These are phyloP conservation scores for Acanthamoeba triangularis DNA, from an alignment of 208 protist genomes.

Conservation along the genomic window DNA sequence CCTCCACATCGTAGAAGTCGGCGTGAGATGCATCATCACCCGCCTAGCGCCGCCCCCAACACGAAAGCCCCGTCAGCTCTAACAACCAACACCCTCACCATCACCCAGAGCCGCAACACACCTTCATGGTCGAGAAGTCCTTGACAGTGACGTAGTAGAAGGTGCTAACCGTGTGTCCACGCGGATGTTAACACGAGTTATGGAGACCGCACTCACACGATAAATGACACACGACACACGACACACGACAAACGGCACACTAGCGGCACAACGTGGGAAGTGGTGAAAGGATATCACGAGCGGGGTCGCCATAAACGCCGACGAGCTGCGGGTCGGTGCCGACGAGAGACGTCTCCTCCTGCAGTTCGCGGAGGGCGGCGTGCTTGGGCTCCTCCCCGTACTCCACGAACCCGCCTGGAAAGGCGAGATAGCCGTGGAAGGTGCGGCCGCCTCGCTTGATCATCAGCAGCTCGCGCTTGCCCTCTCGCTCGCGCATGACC, in stretches of 20 bases:
- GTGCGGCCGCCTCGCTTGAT: constrained; percentile 27
- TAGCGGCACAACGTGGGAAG: neutral
- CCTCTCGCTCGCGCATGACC: constrained; percentile 9
- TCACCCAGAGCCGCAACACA: neutral
- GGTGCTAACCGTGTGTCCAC: constrained; percentile 11
- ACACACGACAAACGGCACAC: neutral
- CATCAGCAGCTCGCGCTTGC: constrained; percentile 27
- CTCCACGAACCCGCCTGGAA: constrained; percentile 42
- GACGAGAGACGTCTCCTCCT: constrained; percentile 56
- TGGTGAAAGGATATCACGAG: constrained; percentile 20
- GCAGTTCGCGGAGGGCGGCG: constrained; percentile 15
- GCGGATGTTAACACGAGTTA: constrained; percentile 6
- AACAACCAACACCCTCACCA: neutral
- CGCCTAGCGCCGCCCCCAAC: neutral
- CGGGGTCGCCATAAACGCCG: constrained; percentile 53
- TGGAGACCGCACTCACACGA: neutral
- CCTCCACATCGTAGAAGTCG: constrained; percentile 66
- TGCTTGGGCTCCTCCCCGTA: constrained; percentile 52
- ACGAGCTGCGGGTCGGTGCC: constrained; percentile 45
- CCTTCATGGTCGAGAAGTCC: constrained; percentile 6
- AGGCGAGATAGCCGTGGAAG: constrained; percentile 38
- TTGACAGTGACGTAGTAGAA: constrained; percentile 56
- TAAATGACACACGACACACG: neutral
- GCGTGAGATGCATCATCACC: constrained; percentile 32
- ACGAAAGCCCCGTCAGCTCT: neutral